Base-by-base conservation (phyloP, 2,329 filamentous ascomycete species). In the Aspergillus novofumigatus region DNA sequence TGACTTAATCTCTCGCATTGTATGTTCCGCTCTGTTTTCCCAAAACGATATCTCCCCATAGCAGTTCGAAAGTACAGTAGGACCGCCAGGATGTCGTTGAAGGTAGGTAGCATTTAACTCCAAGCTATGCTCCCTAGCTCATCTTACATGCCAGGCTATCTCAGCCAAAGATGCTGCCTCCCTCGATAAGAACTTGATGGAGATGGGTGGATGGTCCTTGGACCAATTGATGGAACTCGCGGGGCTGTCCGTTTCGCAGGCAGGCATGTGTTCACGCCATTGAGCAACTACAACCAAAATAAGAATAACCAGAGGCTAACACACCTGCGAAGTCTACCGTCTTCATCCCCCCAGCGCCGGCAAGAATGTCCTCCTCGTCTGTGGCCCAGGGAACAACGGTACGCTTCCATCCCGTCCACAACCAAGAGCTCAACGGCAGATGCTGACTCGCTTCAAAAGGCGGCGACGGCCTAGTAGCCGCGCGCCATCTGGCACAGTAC, bases 161-260 rank as follows among this genome's bases (percentile, higher is more conserved):
- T 88, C 88, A 9, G 88, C 93, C 45, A 92, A 94, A 76, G 90
- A 91, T 62, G 94, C 94, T 0, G 88, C 90, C 0, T 89, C 91
- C 50, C 83, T 99, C 20, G 94, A 99, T 72, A 87, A 90, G 74
- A 93, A 99, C 72, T 86, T 99, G 60, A 97, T 99, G 92, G 84
- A 85, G 10, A 85, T 87, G 0, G 85, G 85, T 42, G 92, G 90
- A 8, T 99, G 96, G 77, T 96, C 91, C 10, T 84, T 99, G 55
- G 94, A 97, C 71, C 94, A 99, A 75, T 80, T 99, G 51, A 97
- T 99, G 94, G 94, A 97, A 72, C 79, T 99, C 7, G 94, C 94
- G 47, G 94, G 94, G 0, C 82, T 99, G 0, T 92, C 92, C 1
- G 92, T 97, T 26, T 93, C 93, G 11, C 92, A 97, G 80, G 92